Conservation (phyloP, 805 yeast species). For the Barnettozyma botsteinii region DNA sequence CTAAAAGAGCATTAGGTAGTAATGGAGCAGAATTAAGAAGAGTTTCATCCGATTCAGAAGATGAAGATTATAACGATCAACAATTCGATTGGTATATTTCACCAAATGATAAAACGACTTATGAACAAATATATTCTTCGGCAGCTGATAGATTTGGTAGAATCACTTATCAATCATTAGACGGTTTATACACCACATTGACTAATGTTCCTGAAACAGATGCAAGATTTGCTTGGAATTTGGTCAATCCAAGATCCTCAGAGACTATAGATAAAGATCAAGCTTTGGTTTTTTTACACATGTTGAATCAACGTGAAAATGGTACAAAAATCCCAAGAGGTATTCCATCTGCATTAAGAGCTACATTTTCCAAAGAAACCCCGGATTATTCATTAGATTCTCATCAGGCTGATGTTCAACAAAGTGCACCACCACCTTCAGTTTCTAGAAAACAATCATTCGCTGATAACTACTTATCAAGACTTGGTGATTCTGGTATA, state of each 20-base stretch:
- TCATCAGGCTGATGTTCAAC: conserved; percentile 37
- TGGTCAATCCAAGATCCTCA: conserved; percentile 84
- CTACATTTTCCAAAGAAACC: conserved; percentile 81
- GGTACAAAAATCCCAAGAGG: conserved; percentile 83
- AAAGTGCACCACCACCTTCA: conserved; percentile 14
- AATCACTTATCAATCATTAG: conserved; percentile 65
- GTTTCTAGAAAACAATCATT: conserved; percentile 32
- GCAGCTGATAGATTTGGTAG: conserved; percentile 78
- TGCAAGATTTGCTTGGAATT: conserved; percentile 86
- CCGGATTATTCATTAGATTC: conserved; percentile 67
- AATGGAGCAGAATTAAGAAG: conserved; percentile 16
- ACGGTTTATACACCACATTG: conserved; percentile 63
- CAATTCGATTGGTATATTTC: conserved; percentile 94
- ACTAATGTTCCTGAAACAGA: conserved; percentile 76
- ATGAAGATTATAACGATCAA: conserved; percentile 27
- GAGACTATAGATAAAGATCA: conserved; percentile 93
- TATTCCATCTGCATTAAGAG: conserved; percentile 90
- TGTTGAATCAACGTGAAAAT: conserved; percentile 81
- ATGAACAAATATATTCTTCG: conserved; percentile 70
- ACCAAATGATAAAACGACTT: conserved; percentile 74
- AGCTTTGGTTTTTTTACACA: conserved; percentile 81
- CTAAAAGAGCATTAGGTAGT: conserved; percentile 53
- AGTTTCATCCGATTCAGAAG: conserved; percentile 55
- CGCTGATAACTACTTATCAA: conserved; percentile 49
- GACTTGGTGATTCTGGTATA: conserved; percentile 44